Evolutionary conservation across 2,329 filamentous ascomycete genomes (phyloP).

Genomic region (Neofusicoccum parvum): DNA sequence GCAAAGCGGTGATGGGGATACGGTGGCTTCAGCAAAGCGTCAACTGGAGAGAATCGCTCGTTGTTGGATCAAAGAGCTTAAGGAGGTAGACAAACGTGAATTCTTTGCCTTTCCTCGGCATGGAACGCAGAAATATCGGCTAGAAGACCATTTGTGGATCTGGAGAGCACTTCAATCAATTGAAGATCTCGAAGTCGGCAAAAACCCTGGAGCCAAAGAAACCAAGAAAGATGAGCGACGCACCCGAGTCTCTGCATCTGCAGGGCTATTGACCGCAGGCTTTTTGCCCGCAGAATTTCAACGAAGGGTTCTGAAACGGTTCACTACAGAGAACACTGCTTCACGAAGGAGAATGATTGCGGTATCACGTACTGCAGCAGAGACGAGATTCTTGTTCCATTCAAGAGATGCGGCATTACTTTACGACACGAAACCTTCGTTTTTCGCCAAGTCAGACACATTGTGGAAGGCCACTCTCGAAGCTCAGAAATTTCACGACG

Average conservation of each 20-base stretch:
- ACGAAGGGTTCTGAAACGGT: background rate
- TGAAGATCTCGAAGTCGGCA: background rate
- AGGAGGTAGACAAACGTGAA: background rate
- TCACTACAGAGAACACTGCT: background rate
- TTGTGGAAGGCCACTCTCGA: background rate
- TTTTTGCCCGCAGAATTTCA: background rate
- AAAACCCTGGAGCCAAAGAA: too few species aligned
- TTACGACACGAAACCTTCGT: background rate
- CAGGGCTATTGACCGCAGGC: too few species aligned
- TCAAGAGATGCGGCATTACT: constrained; percentile 19
- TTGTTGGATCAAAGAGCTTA: background rate
- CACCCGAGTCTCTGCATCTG: too few species aligned
- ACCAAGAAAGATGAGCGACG: too few species aligned
- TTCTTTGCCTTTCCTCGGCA: background rate
- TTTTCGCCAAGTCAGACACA: background rate
- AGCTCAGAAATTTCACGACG: background rate
- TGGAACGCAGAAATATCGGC: background rate
- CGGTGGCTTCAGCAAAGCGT: too few species aligned
- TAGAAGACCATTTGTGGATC: constrained; percentile 7
- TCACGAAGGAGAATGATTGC: constrained; percentile 19
- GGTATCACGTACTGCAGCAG: background rate
- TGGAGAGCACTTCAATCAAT: constrained; percentile 4
- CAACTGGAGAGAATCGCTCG: background rate
- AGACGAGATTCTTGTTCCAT: constrained; percentile 22
- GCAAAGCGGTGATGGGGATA: too few species aligned